Evolutionary conservation across 1,284 basidiomycete genomes (phyloP), one percentile per base, ranked within the genome.

Genomic region (Phaffia rhodozyma): DNA sequence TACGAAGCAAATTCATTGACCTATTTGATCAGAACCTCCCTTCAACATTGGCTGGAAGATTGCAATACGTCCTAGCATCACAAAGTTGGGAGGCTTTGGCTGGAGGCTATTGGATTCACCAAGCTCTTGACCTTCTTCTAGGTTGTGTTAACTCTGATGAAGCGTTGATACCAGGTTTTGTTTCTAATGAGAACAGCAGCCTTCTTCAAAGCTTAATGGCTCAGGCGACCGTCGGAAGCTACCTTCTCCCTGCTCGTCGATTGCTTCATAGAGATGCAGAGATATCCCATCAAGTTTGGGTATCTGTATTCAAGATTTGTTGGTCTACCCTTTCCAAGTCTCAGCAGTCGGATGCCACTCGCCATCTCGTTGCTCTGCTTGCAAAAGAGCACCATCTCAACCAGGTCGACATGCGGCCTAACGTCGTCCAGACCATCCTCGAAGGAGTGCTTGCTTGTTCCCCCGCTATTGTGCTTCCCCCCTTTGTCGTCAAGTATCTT

Each of bases 21-120:
- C 82, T 97, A 60, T 81, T 98, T 67, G 94, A 98, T 72, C 79
- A 84, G 67, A 94, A 89, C 70, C 83, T 98, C 52, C 89, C 92
- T 21, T 83, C 87, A 32, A 85, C 87, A 1, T 80, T 96, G 18
- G 84, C 85, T 60, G 85, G 82, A 66, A 86, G 96, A 32, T 76
- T 99, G 58, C 87, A 88, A 60, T 97, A 96, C 75, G 84, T 98
- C 67, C 81, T 96, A 59, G 92, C 91, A 32, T 85, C 92, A 25
- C 93, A 98, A 76, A 94, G 82, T 73, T 99, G 97, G 96, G 96
- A 98, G 69, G 84, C 86, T 13, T 77, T 99, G 23, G 85, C 89
- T 1, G 91, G 97, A 69, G 84, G 89, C 66, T 93, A 97, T 73
- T 99, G 96, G 96, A 87, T 96, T 55, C 87, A 89, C 68, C 83